A percentile compares a stretch with the other conserved stretches of the same genome.
These are phyloP conservation scores for Stemphylium beticola DNA, from an alignment of 2,329 filamentous ascomycete species.

Conservation along the genomic window DNA sequence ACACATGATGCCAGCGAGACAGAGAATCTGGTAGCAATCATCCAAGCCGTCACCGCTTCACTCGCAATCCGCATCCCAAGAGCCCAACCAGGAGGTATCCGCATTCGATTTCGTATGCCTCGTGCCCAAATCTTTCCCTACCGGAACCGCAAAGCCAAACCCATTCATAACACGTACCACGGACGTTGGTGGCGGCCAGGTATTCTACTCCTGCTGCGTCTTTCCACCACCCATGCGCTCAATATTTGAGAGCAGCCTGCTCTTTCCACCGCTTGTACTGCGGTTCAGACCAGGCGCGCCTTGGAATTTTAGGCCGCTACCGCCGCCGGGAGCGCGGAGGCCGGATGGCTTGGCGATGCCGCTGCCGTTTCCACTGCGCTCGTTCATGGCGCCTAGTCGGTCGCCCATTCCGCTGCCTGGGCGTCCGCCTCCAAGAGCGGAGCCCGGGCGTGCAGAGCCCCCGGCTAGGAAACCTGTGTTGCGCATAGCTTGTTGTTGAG, in stretches of 20 bases:
- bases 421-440: conserved; percentile 32
- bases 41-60: too few relatives aligned
- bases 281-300: conserved; percentile 39
- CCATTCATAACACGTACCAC: conserved; percentile 4
- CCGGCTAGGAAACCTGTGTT: conserved; percentile 43
- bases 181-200: background rate
- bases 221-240: conserved; percentile 77
- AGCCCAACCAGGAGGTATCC: too few relatives aligned
- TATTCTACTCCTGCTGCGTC: conserved; percentile 30
- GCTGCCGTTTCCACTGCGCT: conserved; percentile 18
- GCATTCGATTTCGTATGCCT: too few relatives aligned
- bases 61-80: too few relatives aligned
- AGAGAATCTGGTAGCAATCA: too few relatives aligned
- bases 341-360: conserved; percentile 58
- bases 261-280: conserved; percentile 56
- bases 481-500: conserved; percentile 34
- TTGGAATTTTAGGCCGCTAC: conserved; percentile 49
- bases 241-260: conserved; percentile 82
- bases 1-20: too few relatives aligned
- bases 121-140: background rate
- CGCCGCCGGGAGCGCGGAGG: conserved; percentile 63
- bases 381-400: conserved; percentile 25
- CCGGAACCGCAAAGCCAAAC: conserved; percentile 5
- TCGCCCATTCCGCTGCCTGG: conserved; percentile 36
- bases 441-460: conserved; percentile 33